These are phyloP conservation scores for Cutaneotrichosporon cutaneum DNA, from an alignment of 1,284 basidiomycete species.

Conservation along the genomic window DNA sequence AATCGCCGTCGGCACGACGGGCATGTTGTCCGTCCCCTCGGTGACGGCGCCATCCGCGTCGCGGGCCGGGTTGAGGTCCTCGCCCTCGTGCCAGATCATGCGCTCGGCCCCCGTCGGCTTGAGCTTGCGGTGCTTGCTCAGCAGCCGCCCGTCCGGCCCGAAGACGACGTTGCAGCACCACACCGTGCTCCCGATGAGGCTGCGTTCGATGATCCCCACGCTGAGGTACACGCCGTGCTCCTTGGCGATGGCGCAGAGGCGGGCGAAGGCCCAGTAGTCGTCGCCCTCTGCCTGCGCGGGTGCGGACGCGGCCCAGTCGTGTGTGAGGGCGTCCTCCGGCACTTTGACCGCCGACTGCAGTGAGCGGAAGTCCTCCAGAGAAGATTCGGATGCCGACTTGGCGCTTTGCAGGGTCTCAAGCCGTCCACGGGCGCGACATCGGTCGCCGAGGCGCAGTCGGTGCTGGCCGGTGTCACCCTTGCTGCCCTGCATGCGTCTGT, in stretches of 20 bases:
- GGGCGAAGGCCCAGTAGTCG: slow-evolving; percentile 27
- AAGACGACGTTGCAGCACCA: slow-evolving; percentile 70
- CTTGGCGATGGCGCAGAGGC: slow-evolving; percentile 21
- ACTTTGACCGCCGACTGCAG: slow-evolving; percentile 24
- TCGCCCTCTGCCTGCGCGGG: not conserved
- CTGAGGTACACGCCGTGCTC: slow-evolving; percentile 56
- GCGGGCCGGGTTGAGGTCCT: slow-evolving; percentile 50
- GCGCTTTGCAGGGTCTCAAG: not conserved
- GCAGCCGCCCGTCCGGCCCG: slow-evolving; percentile 59
- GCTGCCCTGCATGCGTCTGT: too few relatives aligned
- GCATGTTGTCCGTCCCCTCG: slow-evolving; percentile 31
- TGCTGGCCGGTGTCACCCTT: not conserved
- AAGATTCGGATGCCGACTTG: not conserved
- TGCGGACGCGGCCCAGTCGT: slow-evolving; percentile 22
- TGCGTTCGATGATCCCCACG: slow-evolving; percentile 67
- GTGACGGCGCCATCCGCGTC: slow-evolving; percentile 7
- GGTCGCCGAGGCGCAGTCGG: too few relatives aligned
- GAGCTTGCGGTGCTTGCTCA: slow-evolving; percentile 70
- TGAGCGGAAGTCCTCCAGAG: not conserved
- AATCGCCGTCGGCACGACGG: slow-evolving; percentile 53
- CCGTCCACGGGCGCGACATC: not conserved
- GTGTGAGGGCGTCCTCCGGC: slow-evolving; percentile 27
- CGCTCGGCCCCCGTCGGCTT: slow-evolving; percentile 69
- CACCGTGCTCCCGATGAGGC: slow-evolving; percentile 61
- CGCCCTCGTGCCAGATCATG: slow-evolving; percentile 65